Evolutionary conservation across 2,329 filamentous ascomycete genomes (phyloP).

Genomic region (Cryphonectria carpinicola): DNA sequence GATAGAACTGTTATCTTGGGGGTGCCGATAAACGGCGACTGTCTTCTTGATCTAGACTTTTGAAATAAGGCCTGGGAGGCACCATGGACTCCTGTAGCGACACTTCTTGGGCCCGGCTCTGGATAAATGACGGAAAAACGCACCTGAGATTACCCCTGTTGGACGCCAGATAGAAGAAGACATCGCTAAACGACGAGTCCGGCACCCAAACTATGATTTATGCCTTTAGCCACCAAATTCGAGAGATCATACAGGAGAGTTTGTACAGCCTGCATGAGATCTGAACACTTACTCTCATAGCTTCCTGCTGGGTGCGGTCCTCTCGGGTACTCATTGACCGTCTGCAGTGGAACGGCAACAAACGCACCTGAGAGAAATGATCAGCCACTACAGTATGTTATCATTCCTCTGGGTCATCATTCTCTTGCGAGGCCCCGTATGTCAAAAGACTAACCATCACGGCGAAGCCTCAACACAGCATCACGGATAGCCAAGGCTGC

Average conservation of each 20-base stretch:
- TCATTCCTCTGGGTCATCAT: neutral
- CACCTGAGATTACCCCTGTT: constrained; percentile 39
- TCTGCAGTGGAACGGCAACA: constrained; percentile 39
- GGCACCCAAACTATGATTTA: constrained; percentile 38
- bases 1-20: neutral
- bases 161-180: constrained; percentile 40
- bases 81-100: neutral
- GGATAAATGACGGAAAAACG: constrained; percentile 10
- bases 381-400: too few relatives aligned
- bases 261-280: neutral
- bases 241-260: neutral
- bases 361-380: constrained; percentile 35
- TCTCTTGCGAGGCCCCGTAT: neutral
- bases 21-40: neutral
- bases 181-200: constrained; percentile 41
- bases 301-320: constrained; percentile 41
- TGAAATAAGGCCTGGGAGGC: neutral
- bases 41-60: neutral
- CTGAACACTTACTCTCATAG: constrained; percentile 38
- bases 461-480: constrained; percentile 39
- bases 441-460: constrained; percentile 34
- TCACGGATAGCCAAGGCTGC: constrained; percentile 40
- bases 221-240: neutral
- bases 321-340: constrained; percentile 40
- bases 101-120: too few relatives aligned